Evolutionary conservation across 352 stramenopile species (phyloP), one percentile per base, ranked within the genome.

Genomic region (Pythium folliculosum): DNA sequence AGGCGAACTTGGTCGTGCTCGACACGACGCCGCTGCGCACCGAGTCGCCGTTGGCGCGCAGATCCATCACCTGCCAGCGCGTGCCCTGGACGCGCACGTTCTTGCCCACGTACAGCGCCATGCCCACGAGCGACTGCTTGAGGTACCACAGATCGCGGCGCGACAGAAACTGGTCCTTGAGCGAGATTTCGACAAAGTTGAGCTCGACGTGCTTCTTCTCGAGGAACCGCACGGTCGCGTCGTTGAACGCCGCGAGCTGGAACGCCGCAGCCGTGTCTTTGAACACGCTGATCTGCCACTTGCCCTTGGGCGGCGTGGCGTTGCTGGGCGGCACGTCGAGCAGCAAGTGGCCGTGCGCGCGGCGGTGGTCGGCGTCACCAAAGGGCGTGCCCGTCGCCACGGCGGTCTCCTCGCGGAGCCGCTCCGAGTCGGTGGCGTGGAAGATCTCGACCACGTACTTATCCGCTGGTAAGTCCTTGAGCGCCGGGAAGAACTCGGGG

Each of bases 1-100:
- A 99, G 1, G 96, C 98, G 63, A 99, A 97, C 70, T 98, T 99
- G 30, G 98, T 99, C 14, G 89, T 86, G 9, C 93, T 80, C 5
- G 92, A 97, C 52, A 99, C 89, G 35, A 99, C 87, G 43, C 96
- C 98, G 23, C 89, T 98, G 55, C 85, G 80, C 17, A 98, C 89
- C 10, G 84, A 80, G n/a, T 92, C 72, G 27, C 80, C 78, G 22
- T 92, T 84, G 8, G 84, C 78, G 48, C 95, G 90, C 38, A 98
- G 76, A 64, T 99, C 95, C 69, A 98, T 91, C 52, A 95, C 85
- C 62, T 95, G 86, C 80, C 82, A 91, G 7, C 85, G 75, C 45
- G 85, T 84, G 17, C 85, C 86, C 30, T 94, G 87, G 10, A 91
- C 77, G 25, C 85, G 75, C 12, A 94, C 83, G 30, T 73, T 90